Base-by-base conservation (phyloP, 805 yeast species). In the Kodamaea jinghongensis region DNA sequence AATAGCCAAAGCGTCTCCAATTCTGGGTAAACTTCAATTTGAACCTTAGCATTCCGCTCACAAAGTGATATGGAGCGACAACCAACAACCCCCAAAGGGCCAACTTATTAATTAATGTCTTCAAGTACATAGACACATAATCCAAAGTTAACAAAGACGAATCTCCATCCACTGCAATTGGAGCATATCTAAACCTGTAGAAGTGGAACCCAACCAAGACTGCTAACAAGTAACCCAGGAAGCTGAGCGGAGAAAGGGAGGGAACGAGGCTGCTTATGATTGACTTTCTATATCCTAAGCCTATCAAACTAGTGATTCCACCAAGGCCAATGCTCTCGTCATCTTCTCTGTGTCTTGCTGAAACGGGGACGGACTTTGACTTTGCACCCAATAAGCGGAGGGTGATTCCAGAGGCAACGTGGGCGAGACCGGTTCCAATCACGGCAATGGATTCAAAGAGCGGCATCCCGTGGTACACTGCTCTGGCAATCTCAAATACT, bases 121-220 rank as follows among this genome's bases (percentile, higher is more conserved):
- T 65, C 17, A 46, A 8, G 14, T 42, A 45, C 43, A 72, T 70
- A 0, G 79, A 49, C 7, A 83, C 63, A 49, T 68, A 83, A 6
- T 74, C 72, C 31, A 85, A 58, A 31, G 64, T 71, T 14, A 85
- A 58, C 39, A 74, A 60, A 1, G 81, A 70, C 2, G 83, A 75
- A 55, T 83, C 91, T 1, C 87, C 89, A 42, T 81, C 85, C 1
- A 78, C 63, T 2, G 50, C 12, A n/a, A 66, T 17, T 0, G 91
- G 89, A 0, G 65, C 62, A 3, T 70, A 35, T 38, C 87, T 64
- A 46, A 73, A 66, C 31, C 72, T 69, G 9, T 60, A 42, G 12
- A 65, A 63, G 52, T 85, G 93, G 30, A 59, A 69, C 0, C 47
- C 35, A 1, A 79, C 41, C 6, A 76, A 48, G 0, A 75, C 71